Base-by-base conservation (phyloP, 1,284 basidiomycete species). In the Naganishia sp. region DNA sequence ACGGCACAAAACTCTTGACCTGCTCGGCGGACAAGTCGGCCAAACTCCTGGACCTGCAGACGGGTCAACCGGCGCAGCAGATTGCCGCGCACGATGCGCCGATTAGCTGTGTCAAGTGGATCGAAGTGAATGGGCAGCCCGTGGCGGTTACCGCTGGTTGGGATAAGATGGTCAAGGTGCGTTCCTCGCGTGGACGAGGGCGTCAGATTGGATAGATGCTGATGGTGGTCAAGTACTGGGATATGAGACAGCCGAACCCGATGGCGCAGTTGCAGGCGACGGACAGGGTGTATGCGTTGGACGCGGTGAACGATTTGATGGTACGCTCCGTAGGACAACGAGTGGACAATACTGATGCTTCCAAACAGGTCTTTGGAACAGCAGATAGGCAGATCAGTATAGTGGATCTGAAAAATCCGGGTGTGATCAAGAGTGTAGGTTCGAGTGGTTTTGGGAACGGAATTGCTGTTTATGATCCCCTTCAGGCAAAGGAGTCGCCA, bases 361-460 rank as follows among this genome's bases (percentile, higher is more conserved):
- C 16, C 15, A 28, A 28, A 87, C 92, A 82, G 92, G 93, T 96
- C 36, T 90, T 94, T 43, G 95, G 90, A n/a, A 95, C 92, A 7
- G 95, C 94, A 16, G 93, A 94, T 72, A 85, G 92, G 39, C 88
- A 94, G 76, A 87, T 98, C 66, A 87, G 92, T 75, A 89, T 96
- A 63, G 90, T 87, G 82, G 90, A 96, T 77, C 84, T 96, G 69
- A 85, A 85, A 64, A 92, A 89, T 77, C 92, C 93, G 0, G 87
- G 84, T 25, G 83, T 86, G 0, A 78, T 87, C 1, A 90, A 86
- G 82, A 90, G 90, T 81, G 90, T 90, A 68, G 56, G 82, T 74
- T 18, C 33, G 23, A 39, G 50, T 15, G 13, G 11, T 25, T 23
- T 50, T 42, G 16, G 33, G 57, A 48, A 60, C n/a, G 54, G 53